Percentiles rank a stretch among this genome's conserved stretches.
phyloP scores from a whole-genome alignment of 306 rosid genomes.

The Carpinus fangiana region DNA sequence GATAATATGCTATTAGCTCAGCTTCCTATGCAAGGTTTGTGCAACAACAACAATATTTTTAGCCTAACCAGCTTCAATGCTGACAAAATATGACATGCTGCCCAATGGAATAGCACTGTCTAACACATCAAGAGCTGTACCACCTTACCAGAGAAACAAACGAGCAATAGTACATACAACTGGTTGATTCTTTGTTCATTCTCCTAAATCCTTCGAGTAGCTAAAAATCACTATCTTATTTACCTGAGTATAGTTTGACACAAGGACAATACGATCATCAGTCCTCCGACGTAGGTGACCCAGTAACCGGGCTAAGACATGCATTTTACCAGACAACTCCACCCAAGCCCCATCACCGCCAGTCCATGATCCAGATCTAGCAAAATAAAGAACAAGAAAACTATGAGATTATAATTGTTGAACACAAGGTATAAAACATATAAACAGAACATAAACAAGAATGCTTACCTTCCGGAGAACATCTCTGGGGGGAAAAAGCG shows the following conservation, averaged over 20 bases:
- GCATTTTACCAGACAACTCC: constrained; percentile 97
- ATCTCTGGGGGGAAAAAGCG: constrained; percentile 87
- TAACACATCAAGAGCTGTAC: constrained; percentile 8
- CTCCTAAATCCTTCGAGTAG: constrained; percentile 3
- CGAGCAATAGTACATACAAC: neutral
- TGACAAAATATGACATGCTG: constrained; percentile 13
- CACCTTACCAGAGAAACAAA: constrained; percentile 13
- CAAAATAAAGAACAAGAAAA: constrained; percentile 19
- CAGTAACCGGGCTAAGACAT: constrained; percentile 89
- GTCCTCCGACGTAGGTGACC: constrained; percentile 79
- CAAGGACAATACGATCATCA: constrained; percentile 90
- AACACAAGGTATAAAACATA: constrained; percentile 19
- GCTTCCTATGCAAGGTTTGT: neutral
- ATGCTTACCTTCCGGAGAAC: constrained; percentile 84
- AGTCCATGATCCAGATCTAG: constrained; percentile 88
- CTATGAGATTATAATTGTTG: constrained; percentile 1
- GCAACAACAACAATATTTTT: neutral
- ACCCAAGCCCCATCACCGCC: constrained; percentile 97
- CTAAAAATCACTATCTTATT: constrained; percentile 19
- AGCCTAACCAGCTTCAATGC: constrained; percentile 19
- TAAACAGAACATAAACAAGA: constrained; percentile 10
- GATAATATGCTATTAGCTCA: neutral
- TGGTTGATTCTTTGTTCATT: constrained; percentile 20
- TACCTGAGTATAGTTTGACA: constrained; percentile 98
- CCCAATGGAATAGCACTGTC: constrained; percentile 7